These are phyloP conservation scores for Trichosporon sp. DNA, from an alignment of 1,284 basidiomycete species.

Conservation along the genomic window DNA sequence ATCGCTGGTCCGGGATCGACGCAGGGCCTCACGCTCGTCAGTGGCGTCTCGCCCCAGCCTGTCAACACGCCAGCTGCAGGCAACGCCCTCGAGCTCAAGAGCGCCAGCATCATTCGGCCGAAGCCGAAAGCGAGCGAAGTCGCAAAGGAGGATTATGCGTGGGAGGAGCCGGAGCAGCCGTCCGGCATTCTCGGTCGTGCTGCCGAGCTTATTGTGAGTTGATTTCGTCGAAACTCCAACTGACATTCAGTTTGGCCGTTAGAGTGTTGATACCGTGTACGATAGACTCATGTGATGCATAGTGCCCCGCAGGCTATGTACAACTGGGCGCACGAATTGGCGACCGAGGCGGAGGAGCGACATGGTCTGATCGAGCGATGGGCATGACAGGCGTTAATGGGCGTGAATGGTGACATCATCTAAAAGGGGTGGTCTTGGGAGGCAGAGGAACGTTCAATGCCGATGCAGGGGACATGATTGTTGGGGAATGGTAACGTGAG, in stretches of 20 bases:
- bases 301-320: slow-evolving; percentile 10
- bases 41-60: slow-evolving; percentile 5
- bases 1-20: slow-evolving; percentile 26
- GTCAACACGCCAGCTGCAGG: slow-evolving; percentile 15
- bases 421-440: neutral
- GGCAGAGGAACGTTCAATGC: neutral
- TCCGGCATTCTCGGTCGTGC: slow-evolving; percentile 21
- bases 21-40: slow-evolving; percentile 25
- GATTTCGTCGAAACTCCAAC: neutral
- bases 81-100: slow-evolving; percentile 26
- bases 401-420: neutral
- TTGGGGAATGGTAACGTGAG: neutral
- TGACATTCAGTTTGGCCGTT: slow-evolving; percentile 20
- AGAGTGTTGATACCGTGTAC: slow-evolving; percentile 12
- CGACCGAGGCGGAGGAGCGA: neutral
- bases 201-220: slow-evolving; percentile 23
- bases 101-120: slow-evolving; percentile 21
- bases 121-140: slow-evolving; percentile 16
- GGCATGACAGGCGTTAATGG: neutral
- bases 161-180: slow-evolving; percentile 34
- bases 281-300: slow-evolving; percentile 16
- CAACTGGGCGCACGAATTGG: neutral
- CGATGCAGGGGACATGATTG: neutral
- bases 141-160: slow-evolving; percentile 29
- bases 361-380: neutral